A percentile compares a stretch with the other conserved stretches of the same genome.
Conservation (phyloP, 306 rosid species). For the Corylus avellana region DNA sequence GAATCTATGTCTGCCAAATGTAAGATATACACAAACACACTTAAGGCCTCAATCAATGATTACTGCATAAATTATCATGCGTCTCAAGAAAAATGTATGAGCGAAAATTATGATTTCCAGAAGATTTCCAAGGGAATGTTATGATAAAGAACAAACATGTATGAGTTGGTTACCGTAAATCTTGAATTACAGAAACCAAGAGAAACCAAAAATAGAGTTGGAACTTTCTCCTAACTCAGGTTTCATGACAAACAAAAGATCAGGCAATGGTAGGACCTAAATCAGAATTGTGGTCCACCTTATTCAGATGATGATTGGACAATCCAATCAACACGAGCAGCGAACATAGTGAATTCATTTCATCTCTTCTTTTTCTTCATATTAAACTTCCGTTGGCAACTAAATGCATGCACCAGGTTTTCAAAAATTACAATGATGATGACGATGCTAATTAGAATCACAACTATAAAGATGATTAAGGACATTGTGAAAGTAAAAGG, state of each 20-base stretch:
- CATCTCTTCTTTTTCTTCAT: not conserved
- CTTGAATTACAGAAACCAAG: not conserved
- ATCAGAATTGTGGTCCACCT: not conserved
- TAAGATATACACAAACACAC: not conserved
- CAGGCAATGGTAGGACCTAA: not conserved
- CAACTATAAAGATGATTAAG: not conserved
- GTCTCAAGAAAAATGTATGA: not conserved
- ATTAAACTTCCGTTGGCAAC: not conserved
- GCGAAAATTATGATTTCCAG: not conserved
- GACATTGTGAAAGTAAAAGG: not conserved
- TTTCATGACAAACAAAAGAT: not conserved
- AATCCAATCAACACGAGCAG: not conserved
- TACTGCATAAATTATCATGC: not conserved
- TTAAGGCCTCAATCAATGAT: not conserved
- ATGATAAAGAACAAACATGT: not conserved
- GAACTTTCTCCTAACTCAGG: not conserved
- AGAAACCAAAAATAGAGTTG: slow-evolving; percentile 8
- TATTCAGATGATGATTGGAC: not conserved
- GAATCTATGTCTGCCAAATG: slow-evolving; percentile 45
- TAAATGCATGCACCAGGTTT: not conserved
- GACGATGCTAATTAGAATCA: not conserved
- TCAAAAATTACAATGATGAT: not conserved
- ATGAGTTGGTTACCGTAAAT: not conserved
- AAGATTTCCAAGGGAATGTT: not conserved
- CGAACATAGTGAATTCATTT: not conserved